These are phyloP conservation scores for sunflower (Helianthus annuus) DNA, from an alignment of 129 eudicot genomes.

Conservation along the genomic window HanXRQr2.0-SUNRISE NC_035444.2:156211649-156212148, in stretches of 20 bases:
- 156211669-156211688: too few relatives aligned
- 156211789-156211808: slow-evolving; percentile 12
- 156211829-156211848: slow-evolving; percentile 58
- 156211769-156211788: too few relatives aligned
- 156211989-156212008: slow-evolving; percentile 57
- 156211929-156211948: slow-evolving; percentile 52
- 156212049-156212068: slow-evolving; percentile 57
- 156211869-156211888: slow-evolving; percentile 40
- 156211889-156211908: slow-evolving; percentile 43
- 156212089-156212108: slow-evolving; percentile 76
- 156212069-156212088: slow-evolving; percentile 70
- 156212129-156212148: slow-evolving; percentile 78
- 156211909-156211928: slow-evolving; percentile 59
- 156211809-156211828: slow-evolving; percentile 48
- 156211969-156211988: slow-evolving; percentile 77
- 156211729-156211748: too few relatives aligned
- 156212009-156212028: slow-evolving; percentile 70
- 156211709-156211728: too few relatives aligned
- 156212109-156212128: slow-evolving; percentile 93
- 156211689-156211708: too few relatives aligned
- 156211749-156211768: too few relatives aligned
- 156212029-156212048: slow-evolving; percentile 74
- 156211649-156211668: too few relatives aligned
- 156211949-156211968: slow-evolving; percentile 67
- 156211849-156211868: slow-evolving; percentile 39